Evolutionary conservation across 2,329 filamentous ascomycete genomes (phyloP), one percentile per base, ranked within the genome.

Genomic region (Calonectria hawksworthii): DNA sequence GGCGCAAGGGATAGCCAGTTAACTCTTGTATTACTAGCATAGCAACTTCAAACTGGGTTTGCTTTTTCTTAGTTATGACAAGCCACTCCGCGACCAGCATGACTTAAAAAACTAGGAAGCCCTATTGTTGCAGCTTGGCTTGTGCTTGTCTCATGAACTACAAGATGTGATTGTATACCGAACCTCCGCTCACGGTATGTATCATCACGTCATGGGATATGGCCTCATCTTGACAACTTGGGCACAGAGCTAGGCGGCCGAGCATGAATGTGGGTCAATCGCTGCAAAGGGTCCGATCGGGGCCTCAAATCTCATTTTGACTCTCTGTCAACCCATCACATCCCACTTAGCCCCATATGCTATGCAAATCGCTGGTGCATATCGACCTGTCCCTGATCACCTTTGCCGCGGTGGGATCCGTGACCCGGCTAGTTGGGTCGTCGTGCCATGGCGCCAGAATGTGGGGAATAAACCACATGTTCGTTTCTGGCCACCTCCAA

Each of bases 391-490:
- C 21, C 21, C 54, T 32, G 51, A 36, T 36, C 54, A 38, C 16
- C 30, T 23, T 23, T 26, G 32, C 30, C 10, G 52, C 52, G 52
- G 28, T 56, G 52, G 32, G 30, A 56, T 56, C 54, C 32, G 54
- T 59, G 54, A 36, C 21, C 30, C 32, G 9, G 54, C 54, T 59
- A 23, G 21, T 59, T 59, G 54, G 54, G 54, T 36, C 30, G 54
- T 36, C 30, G 54, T 59, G 32, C 32, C 54, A 59, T 36, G 23
- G 32, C 9, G 21, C 30, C 32, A 11, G 32, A 36, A 14, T 59
- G 54, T 59, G 54, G 54, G 54, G 54, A 59, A 59, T 9, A 38
- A 59, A 59, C 10, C 54, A 9, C 54, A 59, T 59, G 54, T 59
- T 59, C 18, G 30, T 56, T 56, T 56, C 21, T 56, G 30, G 30